Conservation (phyloP, 2,329 filamentous ascomycete genomes). For the Passalora sequoiae region DNA sequence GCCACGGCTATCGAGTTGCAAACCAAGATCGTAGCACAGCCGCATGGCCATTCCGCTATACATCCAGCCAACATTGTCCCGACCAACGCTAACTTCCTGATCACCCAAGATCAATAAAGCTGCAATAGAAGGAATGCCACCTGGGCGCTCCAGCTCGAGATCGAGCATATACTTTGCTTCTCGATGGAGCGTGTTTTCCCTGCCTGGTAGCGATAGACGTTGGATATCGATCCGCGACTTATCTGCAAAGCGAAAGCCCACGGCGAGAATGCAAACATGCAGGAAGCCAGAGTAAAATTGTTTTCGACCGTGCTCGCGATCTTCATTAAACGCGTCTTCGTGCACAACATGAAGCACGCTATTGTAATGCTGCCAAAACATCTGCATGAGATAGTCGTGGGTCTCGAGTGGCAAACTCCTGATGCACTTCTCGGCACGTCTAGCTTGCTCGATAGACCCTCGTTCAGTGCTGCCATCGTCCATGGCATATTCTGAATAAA, state of each 20-base stretch:
- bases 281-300: constrained; percentile 28
- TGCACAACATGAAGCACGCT: constrained; percentile 25
- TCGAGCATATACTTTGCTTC: constrained; percentile 28
- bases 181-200: constrained; percentile 25
- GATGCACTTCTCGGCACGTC: constrained; percentile 23
- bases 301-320: constrained; percentile 18
- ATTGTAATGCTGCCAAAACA: constrained; percentile 29
- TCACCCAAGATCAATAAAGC: constrained; percentile 26
- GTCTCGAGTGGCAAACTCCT: constrained; percentile 21
- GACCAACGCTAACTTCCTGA: constrained; percentile 23
- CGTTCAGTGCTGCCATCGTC: constrained; percentile 15
- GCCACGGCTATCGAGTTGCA: constrained; percentile 26
- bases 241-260: constrained; percentile 25
- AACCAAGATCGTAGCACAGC: constrained; percentile 24
- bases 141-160: constrained; percentile 24
- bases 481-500: constrained; percentile 22
- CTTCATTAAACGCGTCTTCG: constrained; percentile 25
- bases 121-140: constrained; percentile 25
- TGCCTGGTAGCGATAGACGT: constrained; percentile 20
- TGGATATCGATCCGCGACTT: constrained; percentile 24
- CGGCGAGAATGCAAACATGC: constrained; percentile 26
- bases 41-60: constrained; percentile 28
- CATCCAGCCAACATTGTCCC: constrained; percentile 28
- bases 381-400: constrained; percentile 25
- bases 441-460: constrained; percentile 18